Evolutionary conservation across 306 rosid genomes (phyloP), one percentile per base, ranked within the genome.

Genomic region (Trifolium dubium): DNA sequence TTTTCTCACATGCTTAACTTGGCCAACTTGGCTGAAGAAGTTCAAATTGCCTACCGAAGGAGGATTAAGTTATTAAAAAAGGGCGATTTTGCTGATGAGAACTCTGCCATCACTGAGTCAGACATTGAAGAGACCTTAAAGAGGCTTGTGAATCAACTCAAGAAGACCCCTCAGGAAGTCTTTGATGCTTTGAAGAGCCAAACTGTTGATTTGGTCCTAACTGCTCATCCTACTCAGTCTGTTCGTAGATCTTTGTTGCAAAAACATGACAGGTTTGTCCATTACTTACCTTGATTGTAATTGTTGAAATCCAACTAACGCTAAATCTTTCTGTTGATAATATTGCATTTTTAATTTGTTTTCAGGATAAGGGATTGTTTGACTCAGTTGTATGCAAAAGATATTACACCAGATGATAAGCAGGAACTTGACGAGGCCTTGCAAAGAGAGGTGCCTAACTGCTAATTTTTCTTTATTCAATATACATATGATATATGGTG

Each of bases 161-260:
- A 87, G 62, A 95, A 95, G 86, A 85, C 97, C 67, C 98, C 99
- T 0, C 82, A 81, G 46, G 98, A 95, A 84, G 82, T 95, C 63
- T 95, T 90, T 81, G 99, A 90, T 86, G 98, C 96, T 49, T 71
- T 92, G 85, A 95, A 92, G 93, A 90, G 85, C 81, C 99, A 95
- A 88, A 95, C 99, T 28, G 90, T 95, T 3, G 99, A 95, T 81
- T 87, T 95, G 89, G 99, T 95, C 72, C 75, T 95, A 29, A 95
- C 99, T 0, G 99, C 99, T 18, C 99, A 95, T 79, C 99, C 99
- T 23, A 95, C 99, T 69, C 99, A 95, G 83, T 90, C 99, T 51
- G 89, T 95, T 28, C 97, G 98, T 30, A 85, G 99, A 85, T 95
- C 99, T 46, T 81, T 95, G 88, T 93, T 95, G 79, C 99, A 95